A percentile compares a stretch with the other conserved stretches of the same genome.
These are phyloP conservation scores for Phaseolus lunatus DNA, from an alignment of 306 rosid species.

Conservation along the genomic window DNA sequence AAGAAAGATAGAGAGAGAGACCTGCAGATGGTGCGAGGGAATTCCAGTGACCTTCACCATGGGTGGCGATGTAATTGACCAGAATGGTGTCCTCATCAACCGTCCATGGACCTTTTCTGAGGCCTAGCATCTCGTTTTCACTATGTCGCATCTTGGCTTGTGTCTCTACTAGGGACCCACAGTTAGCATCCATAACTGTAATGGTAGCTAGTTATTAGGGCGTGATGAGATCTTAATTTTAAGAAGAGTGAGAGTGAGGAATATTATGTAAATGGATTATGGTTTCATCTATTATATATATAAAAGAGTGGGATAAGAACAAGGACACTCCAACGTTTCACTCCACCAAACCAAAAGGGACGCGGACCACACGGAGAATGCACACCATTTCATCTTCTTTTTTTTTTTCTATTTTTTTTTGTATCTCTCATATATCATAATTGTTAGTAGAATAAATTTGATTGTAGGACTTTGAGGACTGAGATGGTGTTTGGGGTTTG, in stretches of 20 bases:
- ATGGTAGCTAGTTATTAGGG: no score
- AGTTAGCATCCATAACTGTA: slow-evolving; percentile 22
- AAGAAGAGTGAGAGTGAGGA: neutral
- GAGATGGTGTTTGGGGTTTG: slow-evolving; percentile 43
- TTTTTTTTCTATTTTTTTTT: neutral
- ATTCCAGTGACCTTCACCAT: slow-evolving; percentile 80
- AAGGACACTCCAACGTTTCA: slow-evolving; percentile 25
- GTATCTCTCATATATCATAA: neutral
- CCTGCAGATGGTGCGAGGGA: slow-evolving; percentile 61
- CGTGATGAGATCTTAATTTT: neutral
- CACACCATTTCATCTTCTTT: neutral
- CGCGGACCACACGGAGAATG: slow-evolving; percentile 38
- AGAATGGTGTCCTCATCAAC: slow-evolving; percentile 68
- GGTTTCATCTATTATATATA: slow-evolving; percentile 46
- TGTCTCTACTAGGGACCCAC: neutral
- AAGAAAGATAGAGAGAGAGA: slow-evolving; percentile 11
- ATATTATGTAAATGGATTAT: neutral
- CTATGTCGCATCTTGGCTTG: neutral
- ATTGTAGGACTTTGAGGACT: slow-evolving; percentile 16
- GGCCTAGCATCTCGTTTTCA: slow-evolving; percentile 31
- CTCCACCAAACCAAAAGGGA: slow-evolving; percentile 33
- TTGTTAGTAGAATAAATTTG: neutral
- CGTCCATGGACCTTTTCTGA: slow-evolving; percentile 78
- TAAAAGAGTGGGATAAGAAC: slow-evolving; percentile 46
- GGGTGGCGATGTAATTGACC: slow-evolving; percentile 47